Evolutionary conservation across 768 basidiomycete genomes (phyloP).

Genomic region (Macrolepiota fuliginosa): DNA sequence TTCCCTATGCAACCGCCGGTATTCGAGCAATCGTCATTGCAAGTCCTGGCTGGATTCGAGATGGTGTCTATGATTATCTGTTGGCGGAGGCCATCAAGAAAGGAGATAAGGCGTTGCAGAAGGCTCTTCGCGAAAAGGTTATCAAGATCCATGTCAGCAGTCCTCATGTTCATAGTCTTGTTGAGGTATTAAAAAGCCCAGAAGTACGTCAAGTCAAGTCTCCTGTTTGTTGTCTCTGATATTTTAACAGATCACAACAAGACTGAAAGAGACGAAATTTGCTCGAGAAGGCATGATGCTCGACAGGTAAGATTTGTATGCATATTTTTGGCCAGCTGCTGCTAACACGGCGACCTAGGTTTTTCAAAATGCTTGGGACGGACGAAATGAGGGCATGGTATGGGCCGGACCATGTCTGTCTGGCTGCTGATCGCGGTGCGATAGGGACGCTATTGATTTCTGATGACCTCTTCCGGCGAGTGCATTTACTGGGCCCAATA

Average conservation of each 20-base stretch:
- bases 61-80: conserved; percentile 83
- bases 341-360: conserved; percentile 46
- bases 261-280: conserved; percentile 94
- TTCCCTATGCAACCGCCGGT: conserved; percentile 72
- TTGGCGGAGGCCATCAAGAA: conserved; percentile 76
- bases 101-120: conserved; percentile 80
- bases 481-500: not conserved
- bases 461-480: conserved; percentile 88
- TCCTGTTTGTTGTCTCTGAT: not conserved
- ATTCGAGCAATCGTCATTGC: conserved; percentile 94
- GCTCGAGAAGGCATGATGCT: conserved; percentile 89
- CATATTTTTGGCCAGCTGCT: not conserved
- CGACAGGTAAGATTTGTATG: conserved; percentile 58
- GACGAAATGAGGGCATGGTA: conserved; percentile 99
- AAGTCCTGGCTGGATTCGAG: conserved; percentile 94
- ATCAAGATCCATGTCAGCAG: conserved; percentile 90
- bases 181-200: conserved; percentile 92
- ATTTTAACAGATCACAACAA: conserved; percentile 55
- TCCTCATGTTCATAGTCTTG: conserved; percentile 92
- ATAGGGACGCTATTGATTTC: conserved; percentile 94
- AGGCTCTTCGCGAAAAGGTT: conserved; percentile 76
- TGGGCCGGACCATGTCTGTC: conserved; percentile 88
- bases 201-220: conserved; percentile 54
- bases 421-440: conserved; percentile 91
- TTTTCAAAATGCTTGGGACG: conserved; percentile 94